Base-by-base conservation (phyloP, 495 filamentous ascomycete species). In the Saxophila tyrrhenica region DNA sequence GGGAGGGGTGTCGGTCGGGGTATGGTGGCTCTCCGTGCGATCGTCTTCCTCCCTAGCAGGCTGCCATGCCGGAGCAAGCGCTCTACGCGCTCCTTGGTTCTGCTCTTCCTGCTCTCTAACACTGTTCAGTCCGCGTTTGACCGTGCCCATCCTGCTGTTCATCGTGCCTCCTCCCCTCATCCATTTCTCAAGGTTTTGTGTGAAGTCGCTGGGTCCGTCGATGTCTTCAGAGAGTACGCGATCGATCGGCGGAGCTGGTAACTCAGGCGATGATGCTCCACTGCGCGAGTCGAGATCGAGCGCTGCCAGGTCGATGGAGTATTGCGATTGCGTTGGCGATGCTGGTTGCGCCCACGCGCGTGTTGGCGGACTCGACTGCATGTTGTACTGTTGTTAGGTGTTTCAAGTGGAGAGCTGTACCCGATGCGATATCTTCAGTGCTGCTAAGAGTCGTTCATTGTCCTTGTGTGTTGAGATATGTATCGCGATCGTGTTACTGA, bases 171-270 rank as follows among this genome's bases (percentile, higher is more conserved):
- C 50, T n/a, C 59, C 50, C 19, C 53, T 52, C 66, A 70, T 68
- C 64, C 64, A 70, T 39, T 52, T 56, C 9, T 56, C 64, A 63
- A 70, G 65, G 52, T 70, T 68, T 52, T 59, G 51, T 11, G 67
- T 70, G 51, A 70, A 70, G 55, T 70, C 67, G 51, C 63, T 64
- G 8, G 67, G 67, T 24, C 67, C 67, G 39, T 66, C 67, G 44
- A 70, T 66, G 41, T 70, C 66, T 45, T 66, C 65, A 35, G 51
- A 63, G 2, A 42, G 46, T 21, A 64, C 43, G 15, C 42, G 51
- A 54, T 62, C 60, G 16, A 58, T 41, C 13, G 48, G 47, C 48
- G 42, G 50, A 7, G 46, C 48, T 16, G 50, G 32, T 8, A 58
- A 20, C 5, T 5, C 29, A 3, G 53, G 54, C 5, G 58, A 52